These are phyloP conservation scores for Mycena belliarum DNA, from an alignment of 768 basidiomycete species.

Conservation along the genomic window DNA sequence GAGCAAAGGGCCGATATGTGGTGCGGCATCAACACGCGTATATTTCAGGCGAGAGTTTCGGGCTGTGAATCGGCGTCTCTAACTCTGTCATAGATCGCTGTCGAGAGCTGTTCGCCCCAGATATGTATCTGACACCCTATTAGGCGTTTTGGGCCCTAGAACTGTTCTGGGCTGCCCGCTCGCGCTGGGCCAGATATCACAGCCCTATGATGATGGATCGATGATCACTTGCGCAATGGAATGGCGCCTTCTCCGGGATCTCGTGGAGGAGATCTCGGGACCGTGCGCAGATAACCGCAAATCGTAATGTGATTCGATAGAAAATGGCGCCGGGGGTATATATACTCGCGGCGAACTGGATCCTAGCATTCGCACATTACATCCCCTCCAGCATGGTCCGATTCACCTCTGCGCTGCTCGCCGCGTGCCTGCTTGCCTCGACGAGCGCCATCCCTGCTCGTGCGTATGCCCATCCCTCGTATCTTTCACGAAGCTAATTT, in stretches of 20 bases:
- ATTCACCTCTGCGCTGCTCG: neutral
- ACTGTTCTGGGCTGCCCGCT: too few relatives aligned
- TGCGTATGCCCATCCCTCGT: neutral
- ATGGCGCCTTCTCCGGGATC: too few relatives aligned
- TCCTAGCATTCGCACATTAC: too few relatives aligned
- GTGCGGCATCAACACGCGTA: too few relatives aligned
- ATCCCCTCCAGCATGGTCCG: neutral
- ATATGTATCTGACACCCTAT: too few relatives aligned
- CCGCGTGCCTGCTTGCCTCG: neutral
- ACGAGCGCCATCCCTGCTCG: conserved; percentile 1
- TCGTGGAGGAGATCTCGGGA: too few relatives aligned
- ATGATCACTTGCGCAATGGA: neutral
- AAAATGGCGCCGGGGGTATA: neutral
- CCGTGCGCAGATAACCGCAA: too few relatives aligned
- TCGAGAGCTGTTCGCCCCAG: neutral
- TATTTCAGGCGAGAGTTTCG: neutral
- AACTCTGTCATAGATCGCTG: too few relatives aligned
- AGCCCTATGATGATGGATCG: too few relatives aligned
- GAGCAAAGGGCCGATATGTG: neutral
- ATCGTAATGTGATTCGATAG: neutral
- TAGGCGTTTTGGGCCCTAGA: too few relatives aligned
- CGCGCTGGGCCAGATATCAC: too few relatives aligned
- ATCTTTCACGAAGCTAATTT: neutral
- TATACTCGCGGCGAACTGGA: neutral
- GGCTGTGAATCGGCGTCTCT: too few relatives aligned